These are phyloP conservation scores for Digitaria exilis DNA, from an alignment of 202 grass and related monocot species.

Conservation along the genomic window DNA sequence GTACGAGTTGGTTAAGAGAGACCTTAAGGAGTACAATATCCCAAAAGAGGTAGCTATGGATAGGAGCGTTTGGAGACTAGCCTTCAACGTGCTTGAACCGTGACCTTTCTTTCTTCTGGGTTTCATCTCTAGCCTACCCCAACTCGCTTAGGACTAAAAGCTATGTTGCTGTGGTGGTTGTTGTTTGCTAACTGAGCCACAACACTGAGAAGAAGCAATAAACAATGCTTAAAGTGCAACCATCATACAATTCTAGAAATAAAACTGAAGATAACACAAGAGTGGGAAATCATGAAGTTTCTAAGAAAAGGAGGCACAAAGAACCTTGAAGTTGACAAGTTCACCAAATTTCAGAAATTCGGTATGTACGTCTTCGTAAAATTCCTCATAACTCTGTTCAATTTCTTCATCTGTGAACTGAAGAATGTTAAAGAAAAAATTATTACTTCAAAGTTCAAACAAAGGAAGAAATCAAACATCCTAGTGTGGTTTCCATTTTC, in stretches of 20 bases:
- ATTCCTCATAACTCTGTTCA: slow-evolving; percentile 93
- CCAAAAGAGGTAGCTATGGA: too few species aligned
- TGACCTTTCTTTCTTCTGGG: too few species aligned
- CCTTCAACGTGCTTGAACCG: too few species aligned
- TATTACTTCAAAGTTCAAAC: slow-evolving; percentile 38
- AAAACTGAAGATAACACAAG: not conserved
- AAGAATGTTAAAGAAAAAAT: slow-evolving; percentile 47
- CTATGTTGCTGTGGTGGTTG: too few species aligned
- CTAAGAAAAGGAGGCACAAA: slow-evolving; percentile 24
- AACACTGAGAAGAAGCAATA: not conserved
- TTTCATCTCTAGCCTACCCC: too few species aligned
- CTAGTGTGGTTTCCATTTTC: not conserved
- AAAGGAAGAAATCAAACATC: slow-evolving; percentile 36
- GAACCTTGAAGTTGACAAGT: slow-evolving; percentile 95
- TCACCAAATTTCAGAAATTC: slow-evolving; percentile 96
- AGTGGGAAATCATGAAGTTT: not conserved
- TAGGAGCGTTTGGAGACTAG: too few species aligned
- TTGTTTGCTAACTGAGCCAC: slow-evolving; percentile 14
- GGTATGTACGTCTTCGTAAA: slow-evolving; percentile 97
- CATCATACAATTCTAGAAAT: not conserved
- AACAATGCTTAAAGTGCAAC: slow-evolving; percentile 20
- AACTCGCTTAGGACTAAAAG: too few species aligned
- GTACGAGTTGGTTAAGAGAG: too few species aligned
- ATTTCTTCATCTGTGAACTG: slow-evolving; percentile 98
- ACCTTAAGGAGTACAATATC: too few species aligned